Evolutionary conservation across 805 yeast genomes (phyloP).

Genomic region (Saturnispora mendoncae): DNA sequence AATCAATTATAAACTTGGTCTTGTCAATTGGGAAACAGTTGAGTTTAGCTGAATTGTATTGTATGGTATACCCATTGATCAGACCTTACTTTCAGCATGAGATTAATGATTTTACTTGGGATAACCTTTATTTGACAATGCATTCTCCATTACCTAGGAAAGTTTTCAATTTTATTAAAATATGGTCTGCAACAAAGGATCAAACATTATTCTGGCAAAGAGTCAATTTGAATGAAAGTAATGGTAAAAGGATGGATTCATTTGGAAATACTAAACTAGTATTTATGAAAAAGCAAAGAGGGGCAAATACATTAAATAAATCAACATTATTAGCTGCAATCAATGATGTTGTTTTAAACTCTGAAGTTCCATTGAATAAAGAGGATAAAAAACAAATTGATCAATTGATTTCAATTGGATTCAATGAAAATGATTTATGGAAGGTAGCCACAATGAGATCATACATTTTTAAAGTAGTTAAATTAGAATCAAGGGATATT

Average conservation of each 20-base stretch:
- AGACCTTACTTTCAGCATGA: conserved; percentile 73
- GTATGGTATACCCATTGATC: conserved; percentile 74
- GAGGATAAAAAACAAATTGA: conserved; percentile 70
- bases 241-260: conserved; percentile 27
- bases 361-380: conserved; percentile 46
- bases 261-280: conserved; percentile 37
- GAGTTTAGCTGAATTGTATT: conserved; percentile 70
- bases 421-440: conserved; percentile 71
- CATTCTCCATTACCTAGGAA: conserved; percentile 59
- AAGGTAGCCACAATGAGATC: conserved; percentile 64
- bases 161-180: conserved; percentile 51
- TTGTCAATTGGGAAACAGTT: conserved; percentile 54
- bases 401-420: conserved; percentile 62
- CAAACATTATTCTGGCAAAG: conserved; percentile 78
- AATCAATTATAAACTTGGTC: conserved; percentile 53
- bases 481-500: conserved; percentile 18
- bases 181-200: conserved; percentile 63
- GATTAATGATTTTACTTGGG: conserved; percentile 57
- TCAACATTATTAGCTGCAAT: conserved; percentile 19
- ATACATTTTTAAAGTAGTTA: conserved; percentile 53
- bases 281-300: conserved; percentile 23
- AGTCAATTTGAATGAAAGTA: conserved; percentile 13
- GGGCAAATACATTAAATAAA: conserved; percentile 14
- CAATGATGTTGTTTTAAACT: conserved; percentile 32
- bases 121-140: conserved; percentile 55